phyloP scores from a whole-genome alignment of 129 eudicot species.

The Arctium lappa region DNA sequence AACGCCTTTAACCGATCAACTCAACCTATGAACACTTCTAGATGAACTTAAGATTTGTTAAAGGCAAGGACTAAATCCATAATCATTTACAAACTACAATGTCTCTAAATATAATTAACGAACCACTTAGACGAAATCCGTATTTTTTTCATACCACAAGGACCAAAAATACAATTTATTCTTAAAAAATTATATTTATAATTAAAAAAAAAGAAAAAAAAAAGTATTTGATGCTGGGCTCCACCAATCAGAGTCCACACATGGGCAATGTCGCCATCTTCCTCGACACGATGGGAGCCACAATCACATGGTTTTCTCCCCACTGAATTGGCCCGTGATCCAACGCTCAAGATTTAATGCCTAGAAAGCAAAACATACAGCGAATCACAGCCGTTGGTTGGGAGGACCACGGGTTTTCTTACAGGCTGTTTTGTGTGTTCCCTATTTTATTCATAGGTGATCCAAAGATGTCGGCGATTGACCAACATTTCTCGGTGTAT shows the following conservation, averaged over 20 bases:
- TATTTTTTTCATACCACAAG: neutral
- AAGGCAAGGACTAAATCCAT: neutral
- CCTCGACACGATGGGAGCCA: slow-evolving; percentile 35
- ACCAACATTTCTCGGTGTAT: slow-evolving; percentile 41
- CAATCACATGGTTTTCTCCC: slow-evolving; percentile 46
- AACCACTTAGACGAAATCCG: neutral
- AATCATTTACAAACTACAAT: neutral
- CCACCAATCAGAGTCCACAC: slow-evolving; percentile 35
- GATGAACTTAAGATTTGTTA: neutral
- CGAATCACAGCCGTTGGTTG: slow-evolving; percentile 46
- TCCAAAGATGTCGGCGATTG: slow-evolving; percentile 30
- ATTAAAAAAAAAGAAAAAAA: neutral
- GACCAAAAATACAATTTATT: neutral
- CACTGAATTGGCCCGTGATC: slow-evolving; percentile 29
- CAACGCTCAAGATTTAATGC: slow-evolving; percentile 27
- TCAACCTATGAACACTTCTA: too few relatives aligned
- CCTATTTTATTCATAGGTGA: slow-evolving; percentile 31
- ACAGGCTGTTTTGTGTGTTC: slow-evolving; percentile 44
- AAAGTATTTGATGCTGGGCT: neutral
- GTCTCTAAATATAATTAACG: neutral
- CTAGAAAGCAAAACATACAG: neutral
- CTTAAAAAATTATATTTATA: too few relatives aligned
- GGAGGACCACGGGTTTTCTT: slow-evolving; percentile 47
- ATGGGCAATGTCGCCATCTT: slow-evolving; percentile 47
- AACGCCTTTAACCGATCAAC: too few relatives aligned